phyloP scores from a whole-genome alignment of 1,139 yeast species.

The Pichia sp. region DNA sequence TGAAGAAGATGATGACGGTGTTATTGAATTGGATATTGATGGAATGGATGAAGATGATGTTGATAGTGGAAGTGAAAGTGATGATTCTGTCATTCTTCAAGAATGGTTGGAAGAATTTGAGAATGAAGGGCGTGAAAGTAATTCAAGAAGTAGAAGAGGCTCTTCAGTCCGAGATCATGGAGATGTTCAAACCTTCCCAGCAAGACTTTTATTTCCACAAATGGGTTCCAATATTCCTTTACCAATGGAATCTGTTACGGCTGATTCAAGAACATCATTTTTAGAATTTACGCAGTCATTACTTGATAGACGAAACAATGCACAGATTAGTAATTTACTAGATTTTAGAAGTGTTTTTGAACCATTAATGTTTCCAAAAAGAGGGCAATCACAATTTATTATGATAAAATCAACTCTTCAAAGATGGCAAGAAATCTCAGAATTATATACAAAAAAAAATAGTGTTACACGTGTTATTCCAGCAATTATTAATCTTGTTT shows the following conservation, averaged over 20 bases:
- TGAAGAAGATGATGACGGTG: constrained; percentile 47
- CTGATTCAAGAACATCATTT: constrained; percentile 4
- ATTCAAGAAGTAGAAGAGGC: constrained; percentile 20
- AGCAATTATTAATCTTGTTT: constrained; percentile 46
- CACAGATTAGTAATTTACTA: constrained; percentile 7
- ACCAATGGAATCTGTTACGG: constrained; percentile 7
- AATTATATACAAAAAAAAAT: constrained; percentile 37
- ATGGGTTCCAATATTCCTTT: constrained; percentile 10
- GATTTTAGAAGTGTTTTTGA: constrained; percentile 19
- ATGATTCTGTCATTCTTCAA: constrained; percentile 14
- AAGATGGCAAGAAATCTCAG: constrained; percentile 62
- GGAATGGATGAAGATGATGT: constrained; percentile 12
- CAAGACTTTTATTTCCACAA: constrained; percentile 5
- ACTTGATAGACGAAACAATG: constrained; percentile 22
- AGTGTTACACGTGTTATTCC: constrained; percentile 40
- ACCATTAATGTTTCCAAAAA: constrained; percentile 15
- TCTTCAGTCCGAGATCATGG: background rate
- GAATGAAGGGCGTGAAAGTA: constrained; percentile 16
- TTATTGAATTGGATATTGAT: constrained; percentile 35
- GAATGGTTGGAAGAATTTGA: constrained; percentile 24
- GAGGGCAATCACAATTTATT: constrained; percentile 21
- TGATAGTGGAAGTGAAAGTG: constrained; percentile 18
- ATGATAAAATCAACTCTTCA: constrained; percentile 52
- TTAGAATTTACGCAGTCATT: constrained; percentile 21
- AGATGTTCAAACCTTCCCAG: constrained; percentile 1